A percentile compares a stretch with the other conserved stretches of the same genome.
These are phyloP conservation scores for Aspergillus fischeri DNA, from an alignment of 2,329 filamentous ascomycete species.

Conservation along the genomic window DNA sequence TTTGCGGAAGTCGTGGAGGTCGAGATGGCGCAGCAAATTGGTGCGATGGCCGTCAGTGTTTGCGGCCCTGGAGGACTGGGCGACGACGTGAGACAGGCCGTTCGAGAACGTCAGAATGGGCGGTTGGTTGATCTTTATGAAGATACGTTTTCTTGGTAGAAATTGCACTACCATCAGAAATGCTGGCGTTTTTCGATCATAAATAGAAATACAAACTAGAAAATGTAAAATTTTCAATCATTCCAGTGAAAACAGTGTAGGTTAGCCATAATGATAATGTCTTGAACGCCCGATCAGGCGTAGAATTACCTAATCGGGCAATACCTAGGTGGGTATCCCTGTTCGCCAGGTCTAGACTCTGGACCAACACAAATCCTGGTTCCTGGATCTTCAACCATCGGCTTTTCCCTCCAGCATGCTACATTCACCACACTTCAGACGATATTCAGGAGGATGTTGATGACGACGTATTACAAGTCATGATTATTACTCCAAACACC, in stretches of 20 bases:
- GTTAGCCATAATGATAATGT: no score
- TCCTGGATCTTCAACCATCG: background rate
- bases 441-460: no score
- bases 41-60: slow-evolving; percentile 36
- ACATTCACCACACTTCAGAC: background rate
- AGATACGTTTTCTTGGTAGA: slow-evolving; percentile 36
- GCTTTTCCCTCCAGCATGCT: background rate
- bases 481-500: background rate
- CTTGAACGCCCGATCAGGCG: background rate
- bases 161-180: background rate
- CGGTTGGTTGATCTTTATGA: slow-evolving; percentile 34
- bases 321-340: background rate
- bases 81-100: slow-evolving; percentile 33
- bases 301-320: background rate
- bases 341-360: background rate
- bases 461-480: background rate
- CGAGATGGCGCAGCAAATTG: slow-evolving; percentile 27
- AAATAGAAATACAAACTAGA: no score
- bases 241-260: no score
- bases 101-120: slow-evolving; percentile 24
- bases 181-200: background rate
- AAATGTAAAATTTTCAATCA: no score
- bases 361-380: background rate
- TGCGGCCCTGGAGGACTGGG: slow-evolving; percentile 36
- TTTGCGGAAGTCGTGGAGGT: slow-evolving; percentile 21